Evolutionary conservation across 495 filamentous ascomycete genomes (phyloP).

Genomic region (Pyrenopolyporus hunteri): DNA sequence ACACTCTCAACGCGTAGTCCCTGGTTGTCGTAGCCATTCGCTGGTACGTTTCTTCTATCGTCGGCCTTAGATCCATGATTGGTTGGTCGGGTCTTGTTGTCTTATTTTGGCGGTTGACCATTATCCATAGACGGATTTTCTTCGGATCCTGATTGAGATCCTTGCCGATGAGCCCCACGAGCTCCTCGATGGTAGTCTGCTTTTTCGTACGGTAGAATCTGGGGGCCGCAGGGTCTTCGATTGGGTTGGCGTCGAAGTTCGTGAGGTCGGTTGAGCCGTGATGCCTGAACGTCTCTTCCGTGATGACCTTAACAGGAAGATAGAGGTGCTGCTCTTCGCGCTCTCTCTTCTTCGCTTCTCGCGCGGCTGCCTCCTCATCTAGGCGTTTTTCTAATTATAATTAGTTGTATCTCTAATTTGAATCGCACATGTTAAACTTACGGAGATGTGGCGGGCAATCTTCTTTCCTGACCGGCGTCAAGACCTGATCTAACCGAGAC

Average conservation of each 20-base stretch:
- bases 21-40: conserved; percentile 65
- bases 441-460: conserved; percentile 86
- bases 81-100: conserved; percentile 89
- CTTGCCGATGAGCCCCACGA: conserved; percentile 69
- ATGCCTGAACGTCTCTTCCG: conserved; percentile 75
- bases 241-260: conserved; percentile 63
- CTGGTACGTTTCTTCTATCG: conserved; percentile 77
- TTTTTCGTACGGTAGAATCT: conserved; percentile 72
- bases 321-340: conserved; percentile 93
- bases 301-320: conserved; percentile 78
- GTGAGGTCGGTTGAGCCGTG: conserved; percentile 89
- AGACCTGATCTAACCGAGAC: conserved; percentile 76
- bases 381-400: conserved; percentile 64
- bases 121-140: conserved; percentile 84
- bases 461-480: conserved; percentile 72
- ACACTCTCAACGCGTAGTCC: conserved; percentile 77
- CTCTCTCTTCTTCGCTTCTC: conserved; percentile 79
- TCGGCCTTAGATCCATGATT: conserved; percentile 75
- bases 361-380: conserved; percentile 77
- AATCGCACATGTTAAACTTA: conserved; percentile 45
- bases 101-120: conserved; percentile 99
- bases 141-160: conserved; percentile 68
- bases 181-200: conserved; percentile 73
- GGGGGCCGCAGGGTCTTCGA: conserved; percentile 64
- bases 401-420: conserved; percentile 39